Evolutionary conservation across 768 basidiomycete species (phyloP).

Genomic region (Strobilomyces echinocephalus): DNA sequence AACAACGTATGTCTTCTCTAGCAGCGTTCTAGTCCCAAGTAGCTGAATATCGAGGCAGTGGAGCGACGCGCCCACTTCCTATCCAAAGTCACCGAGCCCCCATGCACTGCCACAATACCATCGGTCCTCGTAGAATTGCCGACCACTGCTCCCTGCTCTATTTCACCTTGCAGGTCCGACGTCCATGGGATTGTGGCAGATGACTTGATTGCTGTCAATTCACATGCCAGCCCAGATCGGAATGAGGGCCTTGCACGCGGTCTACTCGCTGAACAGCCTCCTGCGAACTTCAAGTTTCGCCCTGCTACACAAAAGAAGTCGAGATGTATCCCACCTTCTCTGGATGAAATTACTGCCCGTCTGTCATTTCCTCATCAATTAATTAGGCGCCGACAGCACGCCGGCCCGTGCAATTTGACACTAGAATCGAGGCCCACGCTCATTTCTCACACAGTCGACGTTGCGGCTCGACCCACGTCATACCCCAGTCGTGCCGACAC

Average conservation of each 20-base stretch:
- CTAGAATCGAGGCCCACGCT: constrained; percentile 46
- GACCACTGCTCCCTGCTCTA: constrained; percentile 59
- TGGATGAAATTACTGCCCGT: constrained; percentile 72
- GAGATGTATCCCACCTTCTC: constrained; percentile 49
- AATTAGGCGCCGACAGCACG: constrained; percentile 25
- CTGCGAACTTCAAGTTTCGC: not conserved
- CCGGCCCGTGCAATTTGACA: constrained; percentile 37
- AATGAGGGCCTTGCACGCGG: constrained; percentile 67
- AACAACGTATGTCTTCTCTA: constrained; percentile 53
- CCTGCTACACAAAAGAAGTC: constrained; percentile 7
- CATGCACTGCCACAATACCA: constrained; percentile 53
- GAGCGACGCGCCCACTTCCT: constrained; percentile 74
- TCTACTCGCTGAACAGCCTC: constrained; percentile 26
- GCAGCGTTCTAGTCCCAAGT: not conserved
- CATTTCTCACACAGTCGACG: constrained; percentile 42
- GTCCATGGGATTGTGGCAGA: constrained; percentile 46
- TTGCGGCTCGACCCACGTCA: constrained; percentile 45
- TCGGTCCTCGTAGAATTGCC: constrained; percentile 70
- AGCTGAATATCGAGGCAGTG: constrained; percentile 35
- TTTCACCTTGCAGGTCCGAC: constrained; percentile 63
- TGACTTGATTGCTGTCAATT: not conserved
- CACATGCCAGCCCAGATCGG: constrained; percentile 31
- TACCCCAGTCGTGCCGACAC: constrained; percentile 50
- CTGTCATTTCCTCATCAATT: constrained; percentile 24
- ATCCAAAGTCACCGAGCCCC: constrained; percentile 65